Conservation (phyloP, 164 flowering plant species). For the Tetracentron sinense region DNA sequence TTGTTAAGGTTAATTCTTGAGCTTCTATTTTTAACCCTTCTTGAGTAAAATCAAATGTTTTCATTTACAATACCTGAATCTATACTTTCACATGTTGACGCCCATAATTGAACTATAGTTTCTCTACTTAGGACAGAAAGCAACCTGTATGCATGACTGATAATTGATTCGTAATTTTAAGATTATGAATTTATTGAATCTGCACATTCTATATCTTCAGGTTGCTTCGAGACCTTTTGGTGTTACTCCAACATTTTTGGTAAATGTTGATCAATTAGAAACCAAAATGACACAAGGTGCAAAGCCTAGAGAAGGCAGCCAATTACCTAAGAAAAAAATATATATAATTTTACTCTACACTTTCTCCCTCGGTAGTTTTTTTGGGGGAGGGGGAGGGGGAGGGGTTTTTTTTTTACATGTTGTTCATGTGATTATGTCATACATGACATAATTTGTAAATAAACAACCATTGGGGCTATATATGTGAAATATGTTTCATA, state of each 20-base stretch:
- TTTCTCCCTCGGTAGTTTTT: too few species aligned
- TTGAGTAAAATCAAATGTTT: conserved; percentile 9
- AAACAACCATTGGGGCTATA: too few species aligned
- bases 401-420: too few species aligned
- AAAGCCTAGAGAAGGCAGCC: conserved; percentile 99
- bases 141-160: background rate
- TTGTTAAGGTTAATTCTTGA: conserved; percentile 94
- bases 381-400: too few species aligned
- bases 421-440: too few species aligned
- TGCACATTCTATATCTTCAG: conserved; percentile 32
- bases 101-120: background rate
- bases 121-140: background rate
- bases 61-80: background rate
- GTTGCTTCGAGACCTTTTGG: conserved; percentile 99
- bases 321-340: conserved; percentile 98
- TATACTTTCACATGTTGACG: background rate
- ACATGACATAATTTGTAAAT: too few species aligned
- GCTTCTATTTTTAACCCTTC: conserved; percentile 76
- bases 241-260: conserved; percentile 98
- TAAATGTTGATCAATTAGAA: conserved; percentile 93
- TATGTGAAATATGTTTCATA: too few species aligned
- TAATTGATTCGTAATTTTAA: background rate
- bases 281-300: conserved; percentile 99
- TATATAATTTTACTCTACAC: too few species aligned
- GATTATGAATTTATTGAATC: background rate